Evolutionary conservation across 2,329 filamentous ascomycete genomes (phyloP), one percentile per base, ranked within the genome.

Genomic region (Arthroderma sp.): DNA sequence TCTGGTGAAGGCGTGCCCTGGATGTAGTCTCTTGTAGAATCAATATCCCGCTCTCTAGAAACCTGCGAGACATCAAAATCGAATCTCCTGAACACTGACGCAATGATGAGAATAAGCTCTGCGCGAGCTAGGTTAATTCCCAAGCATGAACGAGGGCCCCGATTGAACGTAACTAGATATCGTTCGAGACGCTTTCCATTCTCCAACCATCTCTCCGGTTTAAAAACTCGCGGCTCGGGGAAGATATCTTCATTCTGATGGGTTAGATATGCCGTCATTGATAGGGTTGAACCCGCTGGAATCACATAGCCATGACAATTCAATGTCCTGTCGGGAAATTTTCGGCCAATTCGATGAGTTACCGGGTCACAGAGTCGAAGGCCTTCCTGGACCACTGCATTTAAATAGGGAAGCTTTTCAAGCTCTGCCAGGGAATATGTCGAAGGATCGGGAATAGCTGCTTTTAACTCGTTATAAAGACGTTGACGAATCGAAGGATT

Each of bases 331-430:
- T 7, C 7, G 6, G 38, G 38, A 29, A 11, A 11, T 11, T 29
- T n/a, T 28, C 38, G 8, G n/a, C 52, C 49, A 33, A 47, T 47
- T 15, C 54, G 50, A 22, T 44, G 47, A n/a, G 51, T 44, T 39
- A 53, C 28, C 7, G 54, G 52, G 29, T 51, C 50, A 7, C 46
- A 56, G 11, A 49, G 39, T 3, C 48, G 42, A 15, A 49, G 34
- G 6, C 36, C 42, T 33, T 49, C 48, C 28, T 43, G 36, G 28
- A 49, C 41, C 10, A 45, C 45, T 8, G 27, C 45, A 27, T 43
- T 47, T 4, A 49, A 39, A 32, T 45, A 47, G 3, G 45, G 40
- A n/a, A 47, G 8, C 27, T 38, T 42, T 28, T 47, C 41, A 2
- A 47, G 38, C n/a, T 4, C 30, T n/a, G 7, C 11, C 11, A 22